Evolutionary conservation across 495 filamentous ascomycete species (phyloP).

Genomic region (Talaromyces borbonicus): DNA sequence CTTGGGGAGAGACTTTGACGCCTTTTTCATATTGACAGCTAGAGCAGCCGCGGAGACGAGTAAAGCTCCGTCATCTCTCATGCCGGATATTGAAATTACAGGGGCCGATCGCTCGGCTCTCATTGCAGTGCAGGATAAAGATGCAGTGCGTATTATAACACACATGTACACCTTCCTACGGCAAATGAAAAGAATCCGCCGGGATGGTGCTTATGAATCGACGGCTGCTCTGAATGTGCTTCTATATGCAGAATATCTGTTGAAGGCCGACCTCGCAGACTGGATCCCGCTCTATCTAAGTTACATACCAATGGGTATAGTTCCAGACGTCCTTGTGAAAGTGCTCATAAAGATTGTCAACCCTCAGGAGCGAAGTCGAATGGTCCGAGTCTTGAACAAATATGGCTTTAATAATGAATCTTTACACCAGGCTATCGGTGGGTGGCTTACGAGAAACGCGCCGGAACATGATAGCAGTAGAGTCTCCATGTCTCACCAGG

Average conservation of each 20-base stretch:
- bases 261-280: constrained; percentile 56
- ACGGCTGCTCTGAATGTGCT: constrained; percentile 41
- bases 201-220: constrained; percentile 24
- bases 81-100: constrained; percentile 21
- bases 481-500: constrained; percentile 21
- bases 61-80: constrained; percentile 17
- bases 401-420: constrained; percentile 41
- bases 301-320: constrained; percentile 47
- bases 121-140: constrained; percentile 30
- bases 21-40: constrained; percentile 28
- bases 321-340: constrained; percentile 33
- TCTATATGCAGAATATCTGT: constrained; percentile 71
- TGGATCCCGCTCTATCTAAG: constrained; percentile 81
- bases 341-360: constrained; percentile 55
- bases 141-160: constrained; percentile 31
- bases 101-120: constrained; percentile 26
- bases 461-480: constrained; percentile 24
- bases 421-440: constrained; percentile 46
- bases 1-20: constrained; percentile 27
- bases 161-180: constrained; percentile 43
- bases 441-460: constrained; percentile 31
- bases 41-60: constrained; percentile 27
- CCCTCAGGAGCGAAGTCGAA: constrained; percentile 37
- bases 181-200: constrained; percentile 24
- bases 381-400: constrained; percentile 43